These are phyloP conservation scores for Cyberlindnera euphorbiiphila DNA, from an alignment of 805 yeast species.

Conservation along the genomic window DNA sequence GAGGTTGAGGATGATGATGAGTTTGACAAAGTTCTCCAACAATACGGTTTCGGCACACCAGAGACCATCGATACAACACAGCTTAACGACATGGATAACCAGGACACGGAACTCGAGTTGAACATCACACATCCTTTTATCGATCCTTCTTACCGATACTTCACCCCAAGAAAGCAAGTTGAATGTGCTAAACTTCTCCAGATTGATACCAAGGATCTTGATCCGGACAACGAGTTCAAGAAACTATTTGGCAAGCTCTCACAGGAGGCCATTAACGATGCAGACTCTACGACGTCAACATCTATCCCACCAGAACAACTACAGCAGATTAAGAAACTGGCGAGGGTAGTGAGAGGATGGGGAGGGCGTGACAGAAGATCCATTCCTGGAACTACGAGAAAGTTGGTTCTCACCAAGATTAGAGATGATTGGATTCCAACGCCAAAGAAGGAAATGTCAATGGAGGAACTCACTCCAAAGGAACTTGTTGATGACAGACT, in stretches of 20 bases:
- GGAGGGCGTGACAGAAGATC: conserved; percentile 72
- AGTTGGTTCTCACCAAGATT: conserved; percentile 63
- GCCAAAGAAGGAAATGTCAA: conserved; percentile 50
- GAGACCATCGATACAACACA: conserved; percentile 21
- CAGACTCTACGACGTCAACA: conserved; percentile 68
- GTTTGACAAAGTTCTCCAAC: conserved; percentile 50
- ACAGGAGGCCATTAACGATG: conserved; percentile 65
- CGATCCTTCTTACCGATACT: conserved; percentile 30
- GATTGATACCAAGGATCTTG: conserved; percentile 50
- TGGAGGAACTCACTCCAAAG: conserved; percentile 48
- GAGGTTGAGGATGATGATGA: conserved; percentile 48
- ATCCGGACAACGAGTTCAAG: conserved; percentile 73
- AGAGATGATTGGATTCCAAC: conserved; percentile 82
- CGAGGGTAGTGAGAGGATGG: conserved; percentile 70
- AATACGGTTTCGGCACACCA: conserved; percentile 24
- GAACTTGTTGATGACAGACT: conserved; percentile 38
- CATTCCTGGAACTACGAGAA: conserved; percentile 72
- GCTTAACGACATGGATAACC: conserved; percentile 20
- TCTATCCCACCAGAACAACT: conserved; percentile 66
- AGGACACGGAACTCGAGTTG: conserved; percentile 34
- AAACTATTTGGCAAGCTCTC: conserved; percentile 70
- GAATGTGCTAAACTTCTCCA: conserved; percentile 37
- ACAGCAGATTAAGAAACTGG: conserved; percentile 51
- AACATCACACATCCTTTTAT: conserved; percentile 38
- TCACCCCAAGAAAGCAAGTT: conserved; percentile 44